Percentiles rank a stretch among this genome's conserved stretches.
Evolutionary conservation across 768 basidiomycete genomes (phyloP).

Genomic region (Boletus barrowsii): DNA sequence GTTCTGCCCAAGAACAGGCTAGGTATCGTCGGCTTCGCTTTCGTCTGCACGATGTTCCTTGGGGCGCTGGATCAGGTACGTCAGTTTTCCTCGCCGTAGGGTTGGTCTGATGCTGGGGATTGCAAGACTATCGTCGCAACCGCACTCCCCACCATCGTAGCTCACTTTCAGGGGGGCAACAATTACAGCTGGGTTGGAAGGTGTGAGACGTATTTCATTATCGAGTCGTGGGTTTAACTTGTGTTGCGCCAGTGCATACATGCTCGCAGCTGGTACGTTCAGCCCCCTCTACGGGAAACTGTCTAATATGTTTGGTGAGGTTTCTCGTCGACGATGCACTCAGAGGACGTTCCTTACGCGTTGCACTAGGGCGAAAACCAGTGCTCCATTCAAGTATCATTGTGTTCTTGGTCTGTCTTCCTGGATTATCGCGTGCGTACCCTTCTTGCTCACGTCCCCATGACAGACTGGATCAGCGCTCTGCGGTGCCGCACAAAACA

Average conservation of each 20-base stretch:
- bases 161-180: conserved; percentile 55
- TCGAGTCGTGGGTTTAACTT: background rate
- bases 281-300: conserved; percentile 76
- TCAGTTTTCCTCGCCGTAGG: background rate
- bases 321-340: background rate
- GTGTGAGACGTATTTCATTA: background rate
- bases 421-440: background rate
- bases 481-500: conserved; percentile 74
- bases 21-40: conserved; percentile 19
- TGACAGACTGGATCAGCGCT: conserved; percentile 69
- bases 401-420: conserved; percentile 47
- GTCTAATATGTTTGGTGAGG: conserved; percentile 49
- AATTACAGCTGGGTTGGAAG: conserved; percentile 68
- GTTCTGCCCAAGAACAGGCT: conserved; percentile 37
- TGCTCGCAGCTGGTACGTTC: conserved; percentile 63
- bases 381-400: conserved; percentile 61
- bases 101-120: background rate
- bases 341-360: background rate
- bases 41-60: conserved; percentile 26
- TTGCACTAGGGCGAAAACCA: conserved; percentile 54
- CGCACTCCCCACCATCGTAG: conserved; percentile 68
- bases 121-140: conserved; percentile 61
- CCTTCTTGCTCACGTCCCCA: too few relatives aligned
- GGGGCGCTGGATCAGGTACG: conserved; percentile 57
- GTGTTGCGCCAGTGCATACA: conserved; percentile 52